Evolutionary conservation across 164 flowering plant species (phyloP), one percentile per base, ranked within the genome.

Genomic region (Chimonanthus praecox): DNA sequence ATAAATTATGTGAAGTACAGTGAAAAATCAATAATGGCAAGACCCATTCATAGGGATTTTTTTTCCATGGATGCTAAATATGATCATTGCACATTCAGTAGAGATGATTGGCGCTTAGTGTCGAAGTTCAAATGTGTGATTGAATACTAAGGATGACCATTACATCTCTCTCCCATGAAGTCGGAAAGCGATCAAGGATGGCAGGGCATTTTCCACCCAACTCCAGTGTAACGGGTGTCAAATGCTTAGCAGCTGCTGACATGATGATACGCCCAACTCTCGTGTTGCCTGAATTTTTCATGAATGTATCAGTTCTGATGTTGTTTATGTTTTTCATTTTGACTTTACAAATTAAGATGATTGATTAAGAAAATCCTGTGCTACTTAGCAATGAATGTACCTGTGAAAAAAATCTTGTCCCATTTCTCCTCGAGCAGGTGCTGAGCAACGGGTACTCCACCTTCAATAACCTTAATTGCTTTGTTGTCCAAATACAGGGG

Each of bases 341-440:
- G 10, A 49, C 60, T 54, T 10, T 10, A 54, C 3, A 54, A 54
- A 54, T 9, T 54, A 11, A 13, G 15, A 10, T 13, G 60, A 8
- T 43, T 71, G 72, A 51, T 48, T 20, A 5, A 10, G 15, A 54
- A 54, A 0, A 54, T 54, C 13, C 8, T 10, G n/a, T 54, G 5
- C 60, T 54, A 10, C 5, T 54, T 13, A 2, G 60, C 15, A 4
- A 54, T 4, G 9, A 10, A 63, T 11, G 33, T 49, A 88, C 98
- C 98, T 46, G 98, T 92, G 79, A 88, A 94, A 87, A 94, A 94
- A 45, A 94, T 94, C 80, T 94, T 92, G 83, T 94, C 97, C 97
- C 97, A 94, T 85, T 86, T 89, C 8, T 82, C 76, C 75, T 85
- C 83, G 60, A 94, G 73, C 6, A 94, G 84, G 60, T 61, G 66